Conservation (phyloP, 1,284 basidiomycete genomes). For the Meira miltonrushii region DNA sequence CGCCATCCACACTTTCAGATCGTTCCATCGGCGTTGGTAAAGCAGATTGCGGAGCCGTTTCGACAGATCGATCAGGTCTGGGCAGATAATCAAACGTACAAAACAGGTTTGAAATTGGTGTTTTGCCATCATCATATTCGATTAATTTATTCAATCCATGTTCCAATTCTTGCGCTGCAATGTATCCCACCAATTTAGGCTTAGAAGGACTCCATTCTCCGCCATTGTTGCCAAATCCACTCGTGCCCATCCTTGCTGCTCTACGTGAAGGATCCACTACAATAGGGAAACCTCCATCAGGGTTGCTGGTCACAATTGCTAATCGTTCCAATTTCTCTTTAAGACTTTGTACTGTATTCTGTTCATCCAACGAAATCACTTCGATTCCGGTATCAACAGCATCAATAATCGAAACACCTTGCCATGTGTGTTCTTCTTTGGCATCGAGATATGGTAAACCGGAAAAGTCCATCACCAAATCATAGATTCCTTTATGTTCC, state of each 20-base stretch:
- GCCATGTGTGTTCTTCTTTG: conserved; percentile 81
- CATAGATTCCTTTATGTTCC: conserved; percentile 86
- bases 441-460: conserved; percentile 73
- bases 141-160: conserved; percentile 60
- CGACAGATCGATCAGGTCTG: conserved; percentile 13
- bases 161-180: conserved; percentile 85
- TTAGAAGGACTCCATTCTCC: neutral
- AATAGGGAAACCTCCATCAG: conserved; percentile 87
- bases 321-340: conserved; percentile 58
- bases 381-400: conserved; percentile 39
- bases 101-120: neutral
- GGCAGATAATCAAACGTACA: conserved; percentile 34
- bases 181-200: conserved; percentile 71
- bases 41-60: conserved; percentile 15
- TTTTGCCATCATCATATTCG: neutral
- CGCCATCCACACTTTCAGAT: no score
- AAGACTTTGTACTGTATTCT: conserved; percentile 62
- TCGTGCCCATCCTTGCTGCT: no score
- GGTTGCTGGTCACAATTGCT: conserved; percentile 40
- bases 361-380: conserved; percentile 57
- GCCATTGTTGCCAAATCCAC: conserved; percentile 13
- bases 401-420: conserved; percentile 34
- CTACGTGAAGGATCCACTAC: conserved; percentile 49
- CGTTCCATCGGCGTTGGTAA: neutral
- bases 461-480: conserved; percentile 77